Percentiles rank a stretch among this genome's conserved stretches.
Conservation (phyloP, 805 yeast species). For the Saturnispora hagleri region DNA sequence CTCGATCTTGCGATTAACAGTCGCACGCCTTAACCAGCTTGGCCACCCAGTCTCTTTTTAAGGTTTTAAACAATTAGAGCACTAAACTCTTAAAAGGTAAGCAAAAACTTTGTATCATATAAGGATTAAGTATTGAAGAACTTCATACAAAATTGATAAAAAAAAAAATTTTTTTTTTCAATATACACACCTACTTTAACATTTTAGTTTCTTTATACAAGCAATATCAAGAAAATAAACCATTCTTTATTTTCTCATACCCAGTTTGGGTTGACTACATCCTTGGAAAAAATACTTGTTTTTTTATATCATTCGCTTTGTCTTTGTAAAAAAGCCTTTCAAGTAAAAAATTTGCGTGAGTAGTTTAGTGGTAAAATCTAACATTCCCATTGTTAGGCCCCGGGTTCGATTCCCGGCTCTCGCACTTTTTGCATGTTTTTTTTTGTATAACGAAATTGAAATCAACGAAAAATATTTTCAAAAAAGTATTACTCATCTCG, state of each 20-base stretch:
- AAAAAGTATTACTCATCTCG: neutral
- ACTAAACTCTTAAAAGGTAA: no score
- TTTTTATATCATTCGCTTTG: neutral
- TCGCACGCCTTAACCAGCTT: slow-evolving; percentile 56
- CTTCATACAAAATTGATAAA: no score
- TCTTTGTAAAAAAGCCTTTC: neutral
- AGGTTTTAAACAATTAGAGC: no score
- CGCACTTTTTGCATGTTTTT: slow-evolving; percentile 7
- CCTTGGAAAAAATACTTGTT: no score
- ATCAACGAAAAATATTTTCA: neutral
- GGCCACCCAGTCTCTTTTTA: slow-evolving; percentile 39
- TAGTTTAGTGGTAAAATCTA: slow-evolving; percentile 18
- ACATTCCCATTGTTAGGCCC: slow-evolving; percentile 18
- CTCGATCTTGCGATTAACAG: slow-evolving; percentile 59
- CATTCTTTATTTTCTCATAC: no score
- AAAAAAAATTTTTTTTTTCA: no score
- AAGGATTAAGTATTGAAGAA: no score
- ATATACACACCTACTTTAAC: no score
- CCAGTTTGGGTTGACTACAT: no score
- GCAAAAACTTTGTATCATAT: no score
- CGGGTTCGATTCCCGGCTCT: slow-evolving; percentile 19
- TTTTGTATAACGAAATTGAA: neutral
- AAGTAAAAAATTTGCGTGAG: slow-evolving; percentile 9
- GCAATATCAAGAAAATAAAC: no score
- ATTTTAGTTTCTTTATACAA: no score